Base-by-base conservation (phyloP, 116 monocot species). In the Zostera marina region DNA sequence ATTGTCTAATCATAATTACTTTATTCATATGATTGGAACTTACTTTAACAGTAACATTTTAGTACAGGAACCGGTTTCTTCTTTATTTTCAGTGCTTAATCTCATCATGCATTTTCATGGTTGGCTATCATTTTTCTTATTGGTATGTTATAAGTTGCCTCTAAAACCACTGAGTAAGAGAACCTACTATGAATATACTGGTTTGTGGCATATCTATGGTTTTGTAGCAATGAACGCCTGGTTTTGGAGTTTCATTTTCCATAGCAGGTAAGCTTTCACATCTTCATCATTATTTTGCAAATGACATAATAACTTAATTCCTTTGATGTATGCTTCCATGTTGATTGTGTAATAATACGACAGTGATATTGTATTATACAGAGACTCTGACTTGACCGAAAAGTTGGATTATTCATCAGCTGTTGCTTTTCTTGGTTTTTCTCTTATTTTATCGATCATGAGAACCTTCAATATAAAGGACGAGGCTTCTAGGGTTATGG, bases 201-300 rank as follows among this genome's bases (percentile, higher is more conserved):
- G 84, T 14, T 48, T 93, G 45, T 84, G 80, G 88, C 81, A 81
- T 58, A 77, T 88, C 3, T 79, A 81, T 47, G 84, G 84, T n/a
- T 9, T 93, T 5, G 57, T 93, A 51, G 67, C 88, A 4, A 87
- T 84, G 74, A 93, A 88, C 59, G 70, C 81, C 3, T 84, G 76
- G 81, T 81, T 93, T 11, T 93, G 93, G 88, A 79, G 93, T 73
- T 66, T 79, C 53, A 69, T 88, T 58, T 81, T 64, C 57, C 93
- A 93, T 52, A 70, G 47, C 47, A 42, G 72, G 93, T 88, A 67
- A 61, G 68, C 43, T 44, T 21, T 42, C 12, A 22, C 12, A 21
- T 13, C 13, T 41, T 43, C 11, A 21, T 20, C 7, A 22, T n/a
- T 42, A 21, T 20, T 43, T 59, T 32, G 32, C 5, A 32, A 32